A percentile compares a stretch with the other conserved stretches of the same genome.
phyloP scores from a whole-genome alignment of 192 early-diverging fungal species.

The Backusella parvicylindrica region DNA sequence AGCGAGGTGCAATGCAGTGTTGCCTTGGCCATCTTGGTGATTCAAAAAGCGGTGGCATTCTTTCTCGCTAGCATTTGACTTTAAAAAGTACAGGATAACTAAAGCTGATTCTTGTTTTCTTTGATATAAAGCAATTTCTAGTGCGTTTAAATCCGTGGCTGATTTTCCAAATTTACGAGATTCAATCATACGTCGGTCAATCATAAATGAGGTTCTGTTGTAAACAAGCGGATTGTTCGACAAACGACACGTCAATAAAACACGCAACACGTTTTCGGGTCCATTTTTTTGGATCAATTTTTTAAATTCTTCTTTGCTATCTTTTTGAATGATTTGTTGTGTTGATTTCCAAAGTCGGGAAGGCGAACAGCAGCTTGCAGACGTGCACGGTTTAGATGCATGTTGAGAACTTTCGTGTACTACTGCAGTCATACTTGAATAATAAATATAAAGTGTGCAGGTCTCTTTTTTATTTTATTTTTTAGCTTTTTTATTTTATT shows the following conservation, averaged over 20 bases:
- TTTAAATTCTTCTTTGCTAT: conserved; percentile 2
- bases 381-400: conserved; percentile 19
- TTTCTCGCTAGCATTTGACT: neutral
- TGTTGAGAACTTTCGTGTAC: conserved; percentile 10
- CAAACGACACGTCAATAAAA: conserved; percentile 13
- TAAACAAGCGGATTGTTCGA: conserved; percentile 19
- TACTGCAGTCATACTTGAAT: conserved; percentile 14
- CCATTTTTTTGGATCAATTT: conserved; percentile 6
- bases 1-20: conserved; percentile 11
- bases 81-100: neutral
- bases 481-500: neutral
- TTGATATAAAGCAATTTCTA: conserved; percentile 18
- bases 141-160: conserved; percentile 18
- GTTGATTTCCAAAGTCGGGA: conserved; percentile 20
- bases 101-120: conserved; percentile 1
- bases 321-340: conserved; percentile 9
- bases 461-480: neutral
- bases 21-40: conserved; percentile 5
- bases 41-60: neutral
- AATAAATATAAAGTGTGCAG: neutral
- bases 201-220: neutral
- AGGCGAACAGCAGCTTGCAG: conserved; percentile 26
- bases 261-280: conserved; percentile 2
- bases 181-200: neutral
- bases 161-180: conserved; percentile 11